phyloP scores from a whole-genome alignment of 2,329 filamentous ascomycete species.

The Tolypocladium pustulatum region DNA sequence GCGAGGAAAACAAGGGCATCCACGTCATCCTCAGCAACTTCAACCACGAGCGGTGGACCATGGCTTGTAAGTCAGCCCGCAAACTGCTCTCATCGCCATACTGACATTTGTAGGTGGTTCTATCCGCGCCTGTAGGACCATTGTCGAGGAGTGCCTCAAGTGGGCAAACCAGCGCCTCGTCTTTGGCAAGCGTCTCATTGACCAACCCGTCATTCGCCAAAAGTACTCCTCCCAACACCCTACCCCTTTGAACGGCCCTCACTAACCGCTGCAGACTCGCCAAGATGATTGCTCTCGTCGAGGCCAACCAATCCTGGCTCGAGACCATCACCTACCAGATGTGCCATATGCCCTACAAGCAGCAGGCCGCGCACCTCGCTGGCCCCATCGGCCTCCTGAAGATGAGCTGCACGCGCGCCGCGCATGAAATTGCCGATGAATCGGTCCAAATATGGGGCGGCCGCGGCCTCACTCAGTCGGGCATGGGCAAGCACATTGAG shows the following conservation, averaged over 20 bases:
- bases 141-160: constrained; percentile 77
- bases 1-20: constrained; percentile 78
- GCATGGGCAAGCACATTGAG: constrained; percentile 76
- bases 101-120: constrained; percentile 32
- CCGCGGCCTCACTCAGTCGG: constrained; percentile 65
- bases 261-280: constrained; percentile 44
- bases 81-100: constrained; percentile 1
- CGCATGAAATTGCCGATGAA: constrained; percentile 76
- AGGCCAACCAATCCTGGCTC: constrained; percentile 78
- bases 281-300: constrained; percentile 74
- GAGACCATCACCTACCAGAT: constrained; percentile 82
- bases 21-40: constrained; percentile 78
- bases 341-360: constrained; percentile 70
- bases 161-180: constrained; percentile 83
- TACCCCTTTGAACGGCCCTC: not conserved
- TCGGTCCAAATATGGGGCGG: constrained; percentile 81
- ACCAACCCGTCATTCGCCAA: constrained; percentile 72
- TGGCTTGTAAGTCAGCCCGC: constrained; percentile 43
- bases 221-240: constrained; percentile 43
- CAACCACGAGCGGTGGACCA: constrained; percentile 77
- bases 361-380: constrained; percentile 65
- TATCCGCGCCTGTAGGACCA: constrained; percentile 52
- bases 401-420: constrained; percentile 63
- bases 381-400: constrained; percentile 79
- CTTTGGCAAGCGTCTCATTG: constrained; percentile 71